Percentiles rank a stretch among this genome's conserved stretches.
Conservation (phyloP, 805 yeast genomes). For the Yamadazyma tumulicola region DNA sequence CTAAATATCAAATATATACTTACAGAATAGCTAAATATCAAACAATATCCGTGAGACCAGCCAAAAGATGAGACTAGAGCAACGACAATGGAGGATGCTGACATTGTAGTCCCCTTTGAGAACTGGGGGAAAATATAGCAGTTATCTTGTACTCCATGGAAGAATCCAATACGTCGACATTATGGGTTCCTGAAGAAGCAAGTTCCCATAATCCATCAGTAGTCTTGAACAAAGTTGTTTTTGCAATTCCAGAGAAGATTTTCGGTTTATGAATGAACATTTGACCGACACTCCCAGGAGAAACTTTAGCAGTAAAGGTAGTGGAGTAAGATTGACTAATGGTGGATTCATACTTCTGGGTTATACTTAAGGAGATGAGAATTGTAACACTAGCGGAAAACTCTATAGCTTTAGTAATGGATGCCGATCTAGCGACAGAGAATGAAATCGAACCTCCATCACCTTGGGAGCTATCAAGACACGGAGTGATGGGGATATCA, state of each 20-base stretch:
- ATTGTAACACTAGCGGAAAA: slow-evolving; percentile 1
- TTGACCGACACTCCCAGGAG: slow-evolving; percentile 11
- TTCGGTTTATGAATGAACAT: slow-evolving; percentile 10
- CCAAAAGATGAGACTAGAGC: not conserved
- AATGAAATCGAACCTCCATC: slow-evolving; percentile 15
- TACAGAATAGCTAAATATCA: too few relatives aligned
- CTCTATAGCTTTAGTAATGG: slow-evolving; percentile 3
- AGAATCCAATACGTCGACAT: slow-evolving; percentile 4
- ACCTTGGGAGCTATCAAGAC: slow-evolving; percentile 14
- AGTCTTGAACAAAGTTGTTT: not conserved
- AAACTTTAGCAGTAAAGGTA: slow-evolving; percentile 7
- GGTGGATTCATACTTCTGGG: not conserved
- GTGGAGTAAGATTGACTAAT: slow-evolving; percentile 3
- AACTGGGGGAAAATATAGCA: not conserved
- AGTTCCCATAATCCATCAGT: slow-evolving; percentile 3
- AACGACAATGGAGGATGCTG: slow-evolving; percentile 2
- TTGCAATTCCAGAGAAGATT: slow-evolving; percentile 5
- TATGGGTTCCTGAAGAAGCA: not conserved
- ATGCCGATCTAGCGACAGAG: slow-evolving; percentile 6
- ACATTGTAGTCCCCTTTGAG: slow-evolving; percentile 1
- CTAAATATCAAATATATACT: not conserved
- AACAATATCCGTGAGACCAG: too few relatives aligned
- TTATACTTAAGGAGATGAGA: not conserved
- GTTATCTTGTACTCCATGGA: slow-evolving; percentile 2
- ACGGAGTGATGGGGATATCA: slow-evolving; percentile 14